Base-by-base conservation (phyloP, 176 grass and related monocot species). In the Oryza longistaminata region DNA sequence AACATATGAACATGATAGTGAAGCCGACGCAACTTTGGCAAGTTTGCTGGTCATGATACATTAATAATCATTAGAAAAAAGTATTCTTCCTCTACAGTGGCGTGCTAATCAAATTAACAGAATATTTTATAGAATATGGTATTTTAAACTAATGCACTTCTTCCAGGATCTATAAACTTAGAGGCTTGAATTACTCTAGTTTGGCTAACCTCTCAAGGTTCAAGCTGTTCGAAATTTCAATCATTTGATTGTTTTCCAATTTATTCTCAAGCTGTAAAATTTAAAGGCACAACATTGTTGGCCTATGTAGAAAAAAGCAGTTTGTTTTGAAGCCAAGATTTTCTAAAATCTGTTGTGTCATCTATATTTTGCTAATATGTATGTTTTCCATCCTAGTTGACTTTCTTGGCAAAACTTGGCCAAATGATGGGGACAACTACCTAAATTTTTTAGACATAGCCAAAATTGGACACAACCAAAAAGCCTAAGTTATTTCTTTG, bases 241-340 rank as follows among this genome's bases (percentile, higher is more conserved):
- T 37, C 31, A 21, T 67, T 58, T 76, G 8, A 21, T 55, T 75
- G 73, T 64, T 61, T 11, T 82, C 9, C 7, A 46, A 15, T 34
- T 14, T 46, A 19, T 81, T 81, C 21, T 61, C 73, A 76, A 62
- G 25, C 21, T 87, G 19, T 70, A 70, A 70, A 61, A 27, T 61
- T 70, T 21, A 37, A 34, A 69, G 55, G 33, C 21, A 33, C 33
- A 43, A 19, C 37, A 58, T 21, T 46, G 17, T 69, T 55, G 16
- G 16, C 25, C 27, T 78, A 12, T 46, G 13, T 58, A 58, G 48
- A 14, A 50, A 60, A 71, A 37, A 66, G 26, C 15, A 44, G 60
- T 42, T 78, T 44, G 33, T 11, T 78, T 44, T 25, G 21, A 42
- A 9, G 33, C 35, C 21, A 64, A 43, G 34, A 58, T 58, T 58